A percentile compares a stretch with the other conserved stretches of the same genome.
Evolutionary conservation across 202 grass and related monocot genomes (phyloP).

Genomic region (Saccharum hybrid): DNA sequence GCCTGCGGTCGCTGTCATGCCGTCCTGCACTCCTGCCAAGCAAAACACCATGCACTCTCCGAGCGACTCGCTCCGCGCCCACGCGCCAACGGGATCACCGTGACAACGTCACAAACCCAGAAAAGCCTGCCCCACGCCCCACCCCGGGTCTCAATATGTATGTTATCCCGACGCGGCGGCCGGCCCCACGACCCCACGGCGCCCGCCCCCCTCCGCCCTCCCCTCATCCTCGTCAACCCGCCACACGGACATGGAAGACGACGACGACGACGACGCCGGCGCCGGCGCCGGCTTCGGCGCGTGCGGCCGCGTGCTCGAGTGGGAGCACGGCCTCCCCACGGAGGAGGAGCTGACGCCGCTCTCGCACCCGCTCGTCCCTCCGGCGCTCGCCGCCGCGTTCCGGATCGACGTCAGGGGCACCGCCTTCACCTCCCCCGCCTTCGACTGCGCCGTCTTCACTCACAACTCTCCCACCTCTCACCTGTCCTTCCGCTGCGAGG

Average conservation of each 20-base stretch:
- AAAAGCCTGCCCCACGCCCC: background rate
- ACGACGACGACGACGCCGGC: background rate
- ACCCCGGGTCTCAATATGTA: background rate
- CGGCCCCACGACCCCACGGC: conserved; percentile 35
- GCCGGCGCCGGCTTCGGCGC: background rate
- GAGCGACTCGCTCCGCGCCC: conserved; percentile 31
- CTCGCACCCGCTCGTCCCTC: conserved; percentile 62
- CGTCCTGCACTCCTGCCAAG: background rate
- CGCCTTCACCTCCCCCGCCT: background rate
- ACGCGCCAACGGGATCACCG: conserved; percentile 36
- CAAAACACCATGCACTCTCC: background rate
- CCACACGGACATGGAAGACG: conserved; percentile 21
- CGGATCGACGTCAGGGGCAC: conserved; percentile 27
- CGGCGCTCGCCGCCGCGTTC: conserved; percentile 65
- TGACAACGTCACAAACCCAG: conserved; percentile 18
- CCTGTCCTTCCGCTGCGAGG: conserved; percentile 21
- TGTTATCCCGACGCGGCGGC: conserved; percentile 49
- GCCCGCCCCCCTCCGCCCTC: background rate
- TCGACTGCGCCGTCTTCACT: conserved; percentile 21
- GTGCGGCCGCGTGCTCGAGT: conserved; percentile 46
- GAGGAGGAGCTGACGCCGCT: conserved; percentile 53
- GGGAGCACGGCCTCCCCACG: conserved; percentile 62
- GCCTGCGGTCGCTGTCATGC: background rate
- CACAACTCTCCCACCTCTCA: conserved; percentile 39
- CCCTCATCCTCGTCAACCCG: conserved; percentile 11